A percentile compares a stretch with the other conserved stretches of the same genome.
Evolutionary conservation across 306 rosid species (phyloP).

Genomic region (Calophaca sinica): DNA sequence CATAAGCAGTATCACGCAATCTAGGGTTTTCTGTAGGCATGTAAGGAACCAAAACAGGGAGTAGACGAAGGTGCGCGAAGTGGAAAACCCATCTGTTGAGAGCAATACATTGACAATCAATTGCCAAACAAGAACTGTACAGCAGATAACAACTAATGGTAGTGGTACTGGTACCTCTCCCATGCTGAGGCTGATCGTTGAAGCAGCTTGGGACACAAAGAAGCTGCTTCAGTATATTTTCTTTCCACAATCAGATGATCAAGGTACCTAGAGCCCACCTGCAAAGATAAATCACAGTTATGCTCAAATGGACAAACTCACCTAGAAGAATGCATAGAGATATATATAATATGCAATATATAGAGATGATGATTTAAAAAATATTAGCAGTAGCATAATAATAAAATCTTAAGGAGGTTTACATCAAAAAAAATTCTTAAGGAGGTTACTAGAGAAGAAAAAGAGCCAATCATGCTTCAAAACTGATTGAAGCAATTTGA

Average conservation of each 20-base stretch:
- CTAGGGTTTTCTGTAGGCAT: slow-evolving; percentile 86
- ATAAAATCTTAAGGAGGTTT: too few relatives aligned
- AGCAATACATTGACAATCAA: slow-evolving; percentile 44
- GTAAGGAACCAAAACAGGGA: slow-evolving; percentile 89
- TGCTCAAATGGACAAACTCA: slow-evolving; percentile 27
- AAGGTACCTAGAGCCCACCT: slow-evolving; percentile 97
- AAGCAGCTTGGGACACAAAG: slow-evolving; percentile 90
- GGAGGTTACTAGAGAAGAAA: neutral
- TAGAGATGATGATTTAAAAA: too few relatives aligned
- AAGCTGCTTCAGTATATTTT: slow-evolving; percentile 92
- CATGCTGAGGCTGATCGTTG: slow-evolving; percentile 92
- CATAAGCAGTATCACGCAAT: slow-evolving; percentile 94
- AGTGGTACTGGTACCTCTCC: slow-evolving; percentile 72
- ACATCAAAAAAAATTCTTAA: neutral
- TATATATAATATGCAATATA: too few relatives aligned
- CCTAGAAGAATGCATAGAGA: neutral
- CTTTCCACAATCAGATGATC: slow-evolving; percentile 98
- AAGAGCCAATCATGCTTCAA: slow-evolving; percentile 33
- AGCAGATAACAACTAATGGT: slow-evolving; percentile 16
- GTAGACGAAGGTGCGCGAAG: slow-evolving; percentile 98
- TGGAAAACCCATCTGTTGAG: slow-evolving; percentile 95
- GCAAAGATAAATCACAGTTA: slow-evolving; percentile 40
- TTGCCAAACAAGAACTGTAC: slow-evolving; percentile 37
- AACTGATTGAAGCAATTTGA: slow-evolving; percentile 28
- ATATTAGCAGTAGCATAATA: too few relatives aligned